These are phyloP conservation scores for Coprinopsis marcescibilis DNA, from an alignment of 768 basidiomycete species.

Conservation along the genomic window DNA sequence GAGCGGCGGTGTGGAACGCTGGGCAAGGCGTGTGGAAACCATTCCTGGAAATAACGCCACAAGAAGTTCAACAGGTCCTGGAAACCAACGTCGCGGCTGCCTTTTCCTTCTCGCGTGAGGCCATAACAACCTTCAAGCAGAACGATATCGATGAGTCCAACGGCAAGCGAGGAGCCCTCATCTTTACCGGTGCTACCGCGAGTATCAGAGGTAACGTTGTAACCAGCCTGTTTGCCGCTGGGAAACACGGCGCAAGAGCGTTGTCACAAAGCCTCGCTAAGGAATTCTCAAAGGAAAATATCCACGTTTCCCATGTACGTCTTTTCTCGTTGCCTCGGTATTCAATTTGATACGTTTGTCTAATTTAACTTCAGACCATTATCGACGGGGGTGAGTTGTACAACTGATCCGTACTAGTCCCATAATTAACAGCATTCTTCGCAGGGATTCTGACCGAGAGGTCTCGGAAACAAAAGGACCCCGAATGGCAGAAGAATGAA, in stretches of 20 bases:
- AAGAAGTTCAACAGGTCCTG: slow-evolving; percentile 46
- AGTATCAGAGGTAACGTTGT: slow-evolving; percentile 53
- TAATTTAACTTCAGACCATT: slow-evolving; percentile 38
- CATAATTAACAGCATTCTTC: not conserved
- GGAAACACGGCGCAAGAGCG: slow-evolving; percentile 57
- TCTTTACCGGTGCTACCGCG: slow-evolving; percentile 74
- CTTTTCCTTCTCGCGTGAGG: slow-evolving; percentile 59
- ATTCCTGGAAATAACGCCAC: slow-evolving; percentile 57
- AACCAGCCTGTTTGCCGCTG: slow-evolving; percentile 59
- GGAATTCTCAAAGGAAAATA: slow-evolving; percentile 69
- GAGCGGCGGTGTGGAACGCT: slow-evolving; percentile 61
- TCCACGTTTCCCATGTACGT: slow-evolving; percentile 72
- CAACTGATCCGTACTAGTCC: slow-evolving; percentile 1
- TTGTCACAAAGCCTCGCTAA: slow-evolving; percentile 68
- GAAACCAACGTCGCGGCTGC: slow-evolving; percentile 52
- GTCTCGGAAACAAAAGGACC: slow-evolving; percentile 19
- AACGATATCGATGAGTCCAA: slow-evolving; percentile 42
- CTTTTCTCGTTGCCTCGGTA: slow-evolving; percentile 23
- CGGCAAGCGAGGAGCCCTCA: slow-evolving; percentile 58
- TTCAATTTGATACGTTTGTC: not conserved
- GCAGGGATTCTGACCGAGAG: slow-evolving; percentile 34
- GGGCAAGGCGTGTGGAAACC: slow-evolving; percentile 55
- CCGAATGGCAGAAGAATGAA: slow-evolving; percentile 38
- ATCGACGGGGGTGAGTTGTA: slow-evolving; percentile 54
- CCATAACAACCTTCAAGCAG: slow-evolving; percentile 53